phyloP scores from a whole-genome alignment of 805 yeast species.

The Scheffersomyces coipomensis region DNA sequence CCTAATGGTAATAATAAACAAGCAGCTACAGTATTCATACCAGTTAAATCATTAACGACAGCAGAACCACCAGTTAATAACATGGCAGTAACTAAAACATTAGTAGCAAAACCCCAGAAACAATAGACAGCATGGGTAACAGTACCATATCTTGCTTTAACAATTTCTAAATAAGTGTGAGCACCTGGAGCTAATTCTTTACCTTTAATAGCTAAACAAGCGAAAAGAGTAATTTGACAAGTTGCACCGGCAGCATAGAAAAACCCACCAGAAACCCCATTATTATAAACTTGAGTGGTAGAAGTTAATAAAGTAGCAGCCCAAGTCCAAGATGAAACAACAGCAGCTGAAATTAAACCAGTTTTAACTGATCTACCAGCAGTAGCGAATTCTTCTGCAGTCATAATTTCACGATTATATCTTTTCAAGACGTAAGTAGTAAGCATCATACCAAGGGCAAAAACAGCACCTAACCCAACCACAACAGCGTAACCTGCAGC shows the following conservation, averaged over 20 bases:
- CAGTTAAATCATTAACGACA: constrained; percentile 75
- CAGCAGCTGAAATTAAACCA: constrained; percentile 84
- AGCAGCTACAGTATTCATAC: constrained; percentile 75
- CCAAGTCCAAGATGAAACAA: constrained; percentile 89
- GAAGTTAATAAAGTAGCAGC: constrained; percentile 39
- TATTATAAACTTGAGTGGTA: constrained; percentile 71
- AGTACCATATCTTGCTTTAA: constrained; percentile 79
- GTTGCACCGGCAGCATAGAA: constrained; percentile 91
- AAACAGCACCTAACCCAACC: constrained; percentile 81
- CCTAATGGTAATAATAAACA: constrained; percentile 83
- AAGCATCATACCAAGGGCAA: constrained; percentile 75
- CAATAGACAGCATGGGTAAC: constrained; percentile 66
- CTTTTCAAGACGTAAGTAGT: constrained; percentile 70
- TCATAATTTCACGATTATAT: constrained; percentile 81
- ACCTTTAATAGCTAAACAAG: constrained; percentile 83
- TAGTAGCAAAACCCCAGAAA: constrained; percentile 84
- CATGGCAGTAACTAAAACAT: constrained; percentile 90
- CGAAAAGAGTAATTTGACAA: constrained; percentile 82
- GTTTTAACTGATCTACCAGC: constrained; percentile 89
- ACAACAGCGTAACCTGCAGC: constrained; percentile 88
- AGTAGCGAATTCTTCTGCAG: constrained; percentile 91
- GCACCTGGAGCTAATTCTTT: constrained; percentile 89
- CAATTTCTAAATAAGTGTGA: constrained; percentile 86
- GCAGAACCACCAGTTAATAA: constrained; percentile 89
- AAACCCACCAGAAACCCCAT: constrained; percentile 78